A percentile compares a stretch with the other conserved stretches of the same genome.
Evolutionary conservation across 2,329 filamentous ascomycete genomes (phyloP).

Genomic region (Aureobasidium sp.): DNA sequence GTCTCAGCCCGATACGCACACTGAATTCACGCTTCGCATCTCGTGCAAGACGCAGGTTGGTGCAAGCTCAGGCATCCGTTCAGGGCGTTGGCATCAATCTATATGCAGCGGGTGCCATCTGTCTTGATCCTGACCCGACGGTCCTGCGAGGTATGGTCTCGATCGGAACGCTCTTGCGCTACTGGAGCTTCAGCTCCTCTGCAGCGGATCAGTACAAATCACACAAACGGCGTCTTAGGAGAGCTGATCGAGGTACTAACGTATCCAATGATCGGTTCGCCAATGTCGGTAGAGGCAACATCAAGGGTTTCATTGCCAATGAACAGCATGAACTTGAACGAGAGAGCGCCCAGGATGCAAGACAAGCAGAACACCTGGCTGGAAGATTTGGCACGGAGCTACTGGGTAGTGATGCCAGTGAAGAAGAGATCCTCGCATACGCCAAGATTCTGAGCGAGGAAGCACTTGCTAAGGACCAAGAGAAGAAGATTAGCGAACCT

Average conservation of each 20-base stretch:
- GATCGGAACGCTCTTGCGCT: conserved; percentile 77
- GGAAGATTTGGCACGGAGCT: conserved; percentile 79
- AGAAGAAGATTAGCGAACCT: conserved; percentile 35
- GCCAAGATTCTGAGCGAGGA: conserved; percentile 55
- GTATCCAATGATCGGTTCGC: conserved; percentile 48
- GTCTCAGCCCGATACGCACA: conserved; percentile 67
- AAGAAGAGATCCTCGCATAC: conserved; percentile 56
- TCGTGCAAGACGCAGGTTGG: conserved; percentile 66
- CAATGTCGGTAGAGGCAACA: conserved; percentile 56
- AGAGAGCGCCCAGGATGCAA: conserved; percentile 58
- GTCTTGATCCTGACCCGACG: conserved; percentile 79
- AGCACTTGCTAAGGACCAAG: conserved; percentile 40
- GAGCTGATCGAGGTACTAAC: conserved; percentile 57
- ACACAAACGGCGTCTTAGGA: conserved; percentile 69
- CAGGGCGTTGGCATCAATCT: conserved; percentile 64
- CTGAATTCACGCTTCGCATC: conserved; percentile 78
- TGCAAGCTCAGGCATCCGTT: conserved; percentile 58
- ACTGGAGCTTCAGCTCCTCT: conserved; percentile 88
- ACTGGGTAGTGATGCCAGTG: conserved; percentile 45
- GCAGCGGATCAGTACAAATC: conserved; percentile 63
- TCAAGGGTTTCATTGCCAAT: conserved; percentile 77
- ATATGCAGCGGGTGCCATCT: conserved; percentile 74
- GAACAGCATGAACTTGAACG: conserved; percentile 72
- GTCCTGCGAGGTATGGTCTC: conserved; percentile 78
- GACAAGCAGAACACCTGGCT: conserved; percentile 61